Percentiles rank a stretch among this genome's conserved stretches.
These are phyloP conservation scores for Schizophyllum amplum DNA, from an alignment of 1,284 basidiomycete genomes.

Conservation along the genomic window DNA sequence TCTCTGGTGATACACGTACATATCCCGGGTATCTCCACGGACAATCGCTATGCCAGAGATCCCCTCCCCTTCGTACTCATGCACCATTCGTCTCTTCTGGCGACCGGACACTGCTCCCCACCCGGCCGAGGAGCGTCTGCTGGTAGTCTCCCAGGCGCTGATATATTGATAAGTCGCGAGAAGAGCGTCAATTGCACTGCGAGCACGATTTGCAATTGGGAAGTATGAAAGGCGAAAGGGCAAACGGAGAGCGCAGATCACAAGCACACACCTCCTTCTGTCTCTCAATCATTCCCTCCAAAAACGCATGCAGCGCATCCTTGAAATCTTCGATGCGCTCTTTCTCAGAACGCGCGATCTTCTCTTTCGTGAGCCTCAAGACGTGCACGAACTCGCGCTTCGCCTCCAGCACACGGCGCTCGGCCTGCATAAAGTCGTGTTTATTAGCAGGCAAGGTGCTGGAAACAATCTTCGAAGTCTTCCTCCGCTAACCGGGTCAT, in stretches of 20 bases:
- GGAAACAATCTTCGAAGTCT: slow-evolving; percentile 33
- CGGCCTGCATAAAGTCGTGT: slow-evolving; percentile 64
- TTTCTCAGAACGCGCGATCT: slow-evolving; percentile 90
- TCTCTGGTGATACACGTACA: too few species aligned
- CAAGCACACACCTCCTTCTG: slow-evolving; percentile 65
- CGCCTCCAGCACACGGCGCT: slow-evolving; percentile 72
- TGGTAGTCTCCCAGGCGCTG: slow-evolving; percentile 70
- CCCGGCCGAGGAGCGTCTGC: slow-evolving; percentile 48
- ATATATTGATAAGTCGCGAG: slow-evolving; percentile 61
- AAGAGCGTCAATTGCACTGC: not conserved
- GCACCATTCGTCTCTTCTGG: slow-evolving; percentile 1
- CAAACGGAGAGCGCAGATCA: too few species aligned
- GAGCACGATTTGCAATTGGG: not conserved
- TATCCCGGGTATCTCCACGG: too few species aligned
- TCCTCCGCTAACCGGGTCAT: slow-evolving; percentile 75
- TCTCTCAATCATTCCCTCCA: slow-evolving; percentile 74
- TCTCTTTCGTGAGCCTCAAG: slow-evolving; percentile 81
- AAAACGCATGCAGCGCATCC: slow-evolving; percentile 62
- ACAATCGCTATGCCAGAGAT: not conserved
- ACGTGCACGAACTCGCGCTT: slow-evolving; percentile 86
- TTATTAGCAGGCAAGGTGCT: slow-evolving; percentile 20
- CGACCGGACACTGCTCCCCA: slow-evolving; percentile 21
- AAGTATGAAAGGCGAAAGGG: slow-evolving; percentile 24
- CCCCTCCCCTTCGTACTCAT: too few species aligned
- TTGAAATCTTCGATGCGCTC: slow-evolving; percentile 91